These are phyloP conservation scores for Blastomyces percursus DNA, from an alignment of 2,329 filamentous ascomycete genomes.

Conservation along the genomic window DNA sequence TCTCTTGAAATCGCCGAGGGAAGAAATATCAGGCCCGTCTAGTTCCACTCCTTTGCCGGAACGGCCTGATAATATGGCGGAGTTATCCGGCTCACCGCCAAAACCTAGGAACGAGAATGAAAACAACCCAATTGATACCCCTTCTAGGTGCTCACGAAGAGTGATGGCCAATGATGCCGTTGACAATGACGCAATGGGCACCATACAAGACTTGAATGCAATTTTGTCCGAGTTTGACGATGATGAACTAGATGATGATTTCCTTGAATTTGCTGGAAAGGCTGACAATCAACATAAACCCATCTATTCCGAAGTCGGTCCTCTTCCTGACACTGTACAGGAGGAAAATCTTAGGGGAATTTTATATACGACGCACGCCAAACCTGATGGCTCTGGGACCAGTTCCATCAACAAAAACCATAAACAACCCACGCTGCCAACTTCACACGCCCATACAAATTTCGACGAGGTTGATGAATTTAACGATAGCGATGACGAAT, in stretches of 20 bases:
- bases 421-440: background rate
- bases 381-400: background rate
- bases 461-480: constrained; percentile 43
- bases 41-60: constrained; percentile 36
- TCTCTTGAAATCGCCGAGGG: constrained; percentile 26
- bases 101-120: constrained; percentile 12
- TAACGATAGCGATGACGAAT: constrained; percentile 55
- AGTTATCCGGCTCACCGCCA: constrained; percentile 25
- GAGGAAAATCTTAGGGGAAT: background rate
- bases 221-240: constrained; percentile 38
- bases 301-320: background rate
- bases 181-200: background rate
- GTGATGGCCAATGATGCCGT: background rate
- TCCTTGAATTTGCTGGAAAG: constrained; percentile 27
- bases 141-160: constrained; percentile 17
- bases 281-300: constrained; percentile 6
- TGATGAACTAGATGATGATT: constrained; percentile 37
- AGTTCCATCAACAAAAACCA: background rate
- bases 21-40: constrained; percentile 25
- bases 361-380: background rate
- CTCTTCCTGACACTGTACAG: background rate
- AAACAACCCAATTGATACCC: constrained; percentile 12
- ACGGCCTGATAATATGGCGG: constrained; percentile 22
- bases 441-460: background rate
- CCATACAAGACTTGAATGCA: constrained; percentile 1